Percentiles rank a stretch among this genome's conserved stretches.
Evolutionary conservation across 1,284 basidiomycete species (phyloP).

Genomic region (Rhodotorula mucilaginosa): DNA sequence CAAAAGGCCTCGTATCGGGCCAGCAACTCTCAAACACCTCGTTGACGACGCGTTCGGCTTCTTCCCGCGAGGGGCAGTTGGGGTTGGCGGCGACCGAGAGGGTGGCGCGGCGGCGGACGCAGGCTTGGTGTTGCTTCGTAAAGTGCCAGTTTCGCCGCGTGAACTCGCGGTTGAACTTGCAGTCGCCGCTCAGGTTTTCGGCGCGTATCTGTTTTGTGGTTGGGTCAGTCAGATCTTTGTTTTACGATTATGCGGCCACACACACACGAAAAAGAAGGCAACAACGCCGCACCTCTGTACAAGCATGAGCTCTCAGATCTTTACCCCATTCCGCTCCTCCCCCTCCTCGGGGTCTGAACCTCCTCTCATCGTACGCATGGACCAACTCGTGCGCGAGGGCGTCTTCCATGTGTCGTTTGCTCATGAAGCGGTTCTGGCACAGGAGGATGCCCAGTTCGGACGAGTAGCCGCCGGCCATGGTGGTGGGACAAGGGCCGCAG

Average conservation of each 20-base stretch:
- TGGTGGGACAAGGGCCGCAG: slow-evolving; percentile 74
- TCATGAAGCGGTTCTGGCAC: slow-evolving; percentile 77
- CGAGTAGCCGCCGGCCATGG: slow-evolving; percentile 76
- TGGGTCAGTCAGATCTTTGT: too few species aligned
- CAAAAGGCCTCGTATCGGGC: slow-evolving; percentile 91
- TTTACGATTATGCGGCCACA: too few species aligned
- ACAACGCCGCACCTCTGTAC: slow-evolving; percentile 89
- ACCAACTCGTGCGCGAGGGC: slow-evolving; percentile 90
- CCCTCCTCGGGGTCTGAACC: slow-evolving; percentile 69
- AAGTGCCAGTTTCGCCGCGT: slow-evolving; percentile 70
- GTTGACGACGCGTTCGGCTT: slow-evolving; percentile 85
- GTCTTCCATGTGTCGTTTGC: slow-evolving; percentile 84
- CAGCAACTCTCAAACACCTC: slow-evolving; percentile 97
- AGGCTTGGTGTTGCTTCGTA: slow-evolving; percentile 90
- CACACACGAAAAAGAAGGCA: too few species aligned
- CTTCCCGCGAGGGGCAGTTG: slow-evolving; percentile 68
- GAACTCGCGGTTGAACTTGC: slow-evolving; percentile 76
- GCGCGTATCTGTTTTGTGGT: slow-evolving; percentile 90
- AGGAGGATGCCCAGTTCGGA: slow-evolving; percentile 74
- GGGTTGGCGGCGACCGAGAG: slow-evolving; percentile 78
- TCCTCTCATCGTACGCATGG: slow-evolving; percentile 94
- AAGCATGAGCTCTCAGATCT: slow-evolving; percentile 81
- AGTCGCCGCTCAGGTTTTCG: slow-evolving; percentile 89
- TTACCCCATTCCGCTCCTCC: slow-evolving; percentile 65
- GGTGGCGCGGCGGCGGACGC: slow-evolving; percentile 82